phyloP scores from a whole-genome alignment of 1,284 basidiomycete genomes.

The Ceratobasidium papillatum region DNA sequence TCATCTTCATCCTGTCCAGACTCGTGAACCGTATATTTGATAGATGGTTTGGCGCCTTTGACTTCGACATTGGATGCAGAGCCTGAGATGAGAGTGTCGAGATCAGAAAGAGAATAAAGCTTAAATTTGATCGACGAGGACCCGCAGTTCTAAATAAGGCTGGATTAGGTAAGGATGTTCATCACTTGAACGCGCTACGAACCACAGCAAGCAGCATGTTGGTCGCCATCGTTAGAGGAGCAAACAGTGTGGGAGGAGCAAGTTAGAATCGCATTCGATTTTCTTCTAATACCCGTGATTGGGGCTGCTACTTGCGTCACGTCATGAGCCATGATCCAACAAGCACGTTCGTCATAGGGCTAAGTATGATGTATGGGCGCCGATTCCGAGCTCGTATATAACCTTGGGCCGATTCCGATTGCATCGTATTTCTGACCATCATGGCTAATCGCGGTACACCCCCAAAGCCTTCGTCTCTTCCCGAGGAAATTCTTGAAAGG shows the following conservation, averaged over 20 bases:
- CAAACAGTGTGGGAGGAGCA: neutral
- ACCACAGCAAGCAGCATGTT: slow-evolving; percentile 38
- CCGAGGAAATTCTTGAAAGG: slow-evolving; percentile 48
- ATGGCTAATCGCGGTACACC: slow-evolving; percentile 43
- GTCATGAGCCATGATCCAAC: too few species aligned
- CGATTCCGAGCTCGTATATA: neutral
- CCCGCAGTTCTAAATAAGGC: slow-evolving; percentile 53
- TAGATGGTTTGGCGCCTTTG: slow-evolving; percentile 59
- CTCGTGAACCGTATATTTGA: slow-evolving; percentile 50
- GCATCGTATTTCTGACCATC: neutral
- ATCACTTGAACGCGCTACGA: neutral
- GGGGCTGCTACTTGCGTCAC: neutral
- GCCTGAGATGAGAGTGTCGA: slow-evolving; percentile 48
- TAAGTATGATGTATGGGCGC: neutral
- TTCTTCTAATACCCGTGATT: neutral
- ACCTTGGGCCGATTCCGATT: neutral
- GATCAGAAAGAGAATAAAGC: slow-evolving; percentile 57
- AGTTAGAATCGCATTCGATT: neutral
- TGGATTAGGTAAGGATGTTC: slow-evolving; percentile 9
- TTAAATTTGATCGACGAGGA: slow-evolving; percentile 82
- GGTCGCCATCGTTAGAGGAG: neutral
- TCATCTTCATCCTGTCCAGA: slow-evolving; percentile 48
- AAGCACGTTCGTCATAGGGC: neutral
- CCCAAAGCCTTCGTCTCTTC: slow-evolving; percentile 52
- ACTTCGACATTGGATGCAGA: slow-evolving; percentile 60